Conservation (phyloP, 2,329 filamentous ascomycete genomes). For the Stemphylium lycopersici region DNA sequence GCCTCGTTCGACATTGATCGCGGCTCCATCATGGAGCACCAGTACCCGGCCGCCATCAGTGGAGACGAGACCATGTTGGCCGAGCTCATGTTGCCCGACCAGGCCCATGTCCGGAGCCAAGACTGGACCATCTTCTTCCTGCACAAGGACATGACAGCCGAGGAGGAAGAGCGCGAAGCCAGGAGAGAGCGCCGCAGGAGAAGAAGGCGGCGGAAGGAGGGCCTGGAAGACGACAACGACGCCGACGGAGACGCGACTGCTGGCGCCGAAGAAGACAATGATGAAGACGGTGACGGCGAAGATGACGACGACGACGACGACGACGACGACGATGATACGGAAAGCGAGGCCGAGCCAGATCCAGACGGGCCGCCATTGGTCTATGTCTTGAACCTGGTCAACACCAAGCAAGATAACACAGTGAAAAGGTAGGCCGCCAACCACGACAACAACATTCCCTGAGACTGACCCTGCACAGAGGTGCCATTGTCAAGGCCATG, state of each 20-base stretch:
- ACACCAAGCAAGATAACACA: conserved; percentile 94
- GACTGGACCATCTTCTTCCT: conserved; percentile 99
- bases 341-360: conserved; percentile 60
- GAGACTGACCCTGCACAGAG: conserved; percentile 58
- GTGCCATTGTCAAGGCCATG: conserved; percentile 96
- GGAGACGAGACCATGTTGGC: conserved; percentile 98
- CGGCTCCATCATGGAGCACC: conserved; percentile 97
- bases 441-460: neutral
- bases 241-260: conserved; percentile 40
- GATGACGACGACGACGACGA: conserved; percentile 43
- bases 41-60: conserved; percentile 92
- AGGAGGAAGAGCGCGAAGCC: conserved; percentile 72
- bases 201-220: conserved; percentile 52
- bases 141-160: conserved; percentile 89
- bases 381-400: conserved; percentile 96
- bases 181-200: conserved; percentile 62
- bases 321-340: conserved; percentile 58
- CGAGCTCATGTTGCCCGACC: conserved; percentile 97
- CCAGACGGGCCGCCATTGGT: conserved; percentile 88
- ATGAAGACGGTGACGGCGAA: conserved; percentile 49
- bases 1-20: conserved; percentile 97
- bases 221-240: conserved; percentile 51
- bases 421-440: conserved; percentile 66
- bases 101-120: conserved; percentile 91
- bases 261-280: conserved; percentile 40